Evolutionary conservation across 2,329 filamentous ascomycete species (phyloP).

Genomic region (Didymosphaeria variabile): DNA sequence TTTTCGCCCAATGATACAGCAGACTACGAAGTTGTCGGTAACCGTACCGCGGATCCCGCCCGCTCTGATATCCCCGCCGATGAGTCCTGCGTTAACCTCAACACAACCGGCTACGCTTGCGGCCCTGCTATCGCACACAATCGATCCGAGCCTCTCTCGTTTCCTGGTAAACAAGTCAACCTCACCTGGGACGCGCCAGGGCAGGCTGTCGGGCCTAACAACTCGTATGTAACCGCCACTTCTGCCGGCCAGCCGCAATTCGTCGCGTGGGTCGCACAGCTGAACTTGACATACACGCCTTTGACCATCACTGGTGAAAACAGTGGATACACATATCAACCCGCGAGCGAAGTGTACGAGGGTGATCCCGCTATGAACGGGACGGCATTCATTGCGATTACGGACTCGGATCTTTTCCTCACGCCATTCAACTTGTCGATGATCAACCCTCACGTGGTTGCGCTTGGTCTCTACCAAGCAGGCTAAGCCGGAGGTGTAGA

Average conservation of each 20-base stretch:
- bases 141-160: slow-evolving; percentile 74
- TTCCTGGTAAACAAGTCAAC: slow-evolving; percentile 75
- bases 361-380: slow-evolving; percentile 76
- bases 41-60: slow-evolving; percentile 65
- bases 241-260: slow-evolving; percentile 68
- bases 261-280: slow-evolving; percentile 79
- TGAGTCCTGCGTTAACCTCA: slow-evolving; percentile 67
- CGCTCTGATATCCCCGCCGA: slow-evolving; percentile 56
- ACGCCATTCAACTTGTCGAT: slow-evolving; percentile 79
- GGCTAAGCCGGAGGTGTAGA: slow-evolving; percentile 62
- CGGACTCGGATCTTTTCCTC: slow-evolving; percentile 71
- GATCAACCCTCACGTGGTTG: slow-evolving; percentile 80
- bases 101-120: slow-evolving; percentile 65
- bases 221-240: slow-evolving; percentile 76
- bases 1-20: slow-evolving; percentile 69
- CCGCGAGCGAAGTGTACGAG: slow-evolving; percentile 71
- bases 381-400: slow-evolving; percentile 82
- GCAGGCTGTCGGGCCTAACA: slow-evolving; percentile 77
- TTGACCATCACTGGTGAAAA: slow-evolving; percentile 71
- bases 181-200: slow-evolving; percentile 78
- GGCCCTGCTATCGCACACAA: slow-evolving; percentile 73
- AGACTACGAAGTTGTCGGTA: slow-evolving; percentile 70
- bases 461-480: slow-evolving; percentile 79
- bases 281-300: slow-evolving; percentile 64
- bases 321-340: slow-evolving; percentile 75